phyloP scores from a whole-genome alignment of 116 monocot genomes.

The Zostera marina region DNA sequence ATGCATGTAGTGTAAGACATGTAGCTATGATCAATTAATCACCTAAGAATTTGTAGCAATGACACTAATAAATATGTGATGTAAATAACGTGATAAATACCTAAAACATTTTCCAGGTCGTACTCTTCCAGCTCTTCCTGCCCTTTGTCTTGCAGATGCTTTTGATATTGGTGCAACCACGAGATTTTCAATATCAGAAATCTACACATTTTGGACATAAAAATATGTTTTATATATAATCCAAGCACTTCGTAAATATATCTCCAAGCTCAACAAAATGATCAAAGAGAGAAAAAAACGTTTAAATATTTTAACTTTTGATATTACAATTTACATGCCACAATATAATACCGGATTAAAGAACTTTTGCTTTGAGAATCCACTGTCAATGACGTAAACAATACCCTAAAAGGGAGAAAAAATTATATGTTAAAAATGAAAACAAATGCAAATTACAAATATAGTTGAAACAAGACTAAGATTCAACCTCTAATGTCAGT shows the following conservation, averaged over 20 bases:
- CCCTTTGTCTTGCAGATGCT: slow-evolving; percentile 93
- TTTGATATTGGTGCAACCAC: slow-evolving; percentile 93
- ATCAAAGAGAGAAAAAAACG: no score
- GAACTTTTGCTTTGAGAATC: slow-evolving; percentile 89
- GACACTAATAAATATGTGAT: background rate
- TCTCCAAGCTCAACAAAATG: background rate
- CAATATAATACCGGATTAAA: slow-evolving; percentile 66
- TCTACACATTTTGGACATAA: slow-evolving; percentile 16
- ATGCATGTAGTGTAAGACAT: background rate
- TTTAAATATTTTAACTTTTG: no score
- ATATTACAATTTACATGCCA: no score
- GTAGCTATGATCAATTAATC: background rate
- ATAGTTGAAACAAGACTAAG: background rate
- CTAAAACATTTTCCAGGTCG: slow-evolving; percentile 91
- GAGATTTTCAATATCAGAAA: slow-evolving; percentile 90
- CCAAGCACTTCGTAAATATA: background rate
- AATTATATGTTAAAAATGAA: background rate
- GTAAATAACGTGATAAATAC: slow-evolving; percentile 24
- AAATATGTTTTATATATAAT: background rate
- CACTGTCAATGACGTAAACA: slow-evolving; percentile 89
- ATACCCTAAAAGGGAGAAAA: slow-evolving; percentile 40
- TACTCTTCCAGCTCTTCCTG: slow-evolving; percentile 91
- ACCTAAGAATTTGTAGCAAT: background rate
- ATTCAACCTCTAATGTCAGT: slow-evolving; percentile 78
- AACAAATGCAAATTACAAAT: background rate